Conservation (phyloP, 805 yeast species). For the Allodekkera sacchari region DNA sequence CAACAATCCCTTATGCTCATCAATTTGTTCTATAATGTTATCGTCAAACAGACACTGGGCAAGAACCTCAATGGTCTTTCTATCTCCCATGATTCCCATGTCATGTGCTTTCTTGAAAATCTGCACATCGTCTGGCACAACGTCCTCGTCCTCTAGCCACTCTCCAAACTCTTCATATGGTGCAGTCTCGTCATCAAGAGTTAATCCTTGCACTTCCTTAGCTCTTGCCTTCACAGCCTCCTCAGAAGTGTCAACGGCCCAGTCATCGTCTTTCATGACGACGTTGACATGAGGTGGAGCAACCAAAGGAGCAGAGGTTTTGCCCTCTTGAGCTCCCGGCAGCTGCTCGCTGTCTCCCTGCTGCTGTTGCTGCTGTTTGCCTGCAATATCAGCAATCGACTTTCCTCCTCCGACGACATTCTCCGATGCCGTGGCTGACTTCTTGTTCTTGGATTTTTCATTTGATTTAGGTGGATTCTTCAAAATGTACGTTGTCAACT, state of each 20-base stretch:
- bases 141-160: slow-evolving; percentile 61
- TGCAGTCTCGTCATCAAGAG: slow-evolving; percentile 31
- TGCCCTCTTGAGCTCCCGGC: background rate
- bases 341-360: background rate
- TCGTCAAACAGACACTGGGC: slow-evolving; percentile 86
- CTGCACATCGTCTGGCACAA: slow-evolving; percentile 74
- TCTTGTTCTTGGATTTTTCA: slow-evolving; percentile 47
- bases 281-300: slow-evolving; percentile 56
- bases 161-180: slow-evolving; percentile 76
- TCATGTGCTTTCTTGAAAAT: slow-evolving; percentile 85
- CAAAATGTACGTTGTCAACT: slow-evolving; percentile 75
- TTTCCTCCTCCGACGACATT: slow-evolving; percentile 84
- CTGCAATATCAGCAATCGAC: slow-evolving; percentile 71
- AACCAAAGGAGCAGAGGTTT: slow-evolving; percentile 25
- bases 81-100: slow-evolving; percentile 59
- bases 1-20: slow-evolving; percentile 74
- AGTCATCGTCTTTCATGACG: slow-evolving; percentile 79
- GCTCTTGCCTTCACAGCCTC: slow-evolving; percentile 95
- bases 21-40: slow-evolving; percentile 63
- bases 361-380: slow-evolving; percentile 26
- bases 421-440: slow-evolving; percentile 83
- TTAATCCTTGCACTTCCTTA: slow-evolving; percentile 66
- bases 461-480: slow-evolving; percentile 79
- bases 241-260: slow-evolving; percentile 96
- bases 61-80: slow-evolving; percentile 80